A percentile compares a stretch with the other conserved stretches of the same genome.
These are phyloP conservation scores for Quercus tomentella DNA, from an alignment of 331 rosid species.

Conservation along the genomic window DNA sequence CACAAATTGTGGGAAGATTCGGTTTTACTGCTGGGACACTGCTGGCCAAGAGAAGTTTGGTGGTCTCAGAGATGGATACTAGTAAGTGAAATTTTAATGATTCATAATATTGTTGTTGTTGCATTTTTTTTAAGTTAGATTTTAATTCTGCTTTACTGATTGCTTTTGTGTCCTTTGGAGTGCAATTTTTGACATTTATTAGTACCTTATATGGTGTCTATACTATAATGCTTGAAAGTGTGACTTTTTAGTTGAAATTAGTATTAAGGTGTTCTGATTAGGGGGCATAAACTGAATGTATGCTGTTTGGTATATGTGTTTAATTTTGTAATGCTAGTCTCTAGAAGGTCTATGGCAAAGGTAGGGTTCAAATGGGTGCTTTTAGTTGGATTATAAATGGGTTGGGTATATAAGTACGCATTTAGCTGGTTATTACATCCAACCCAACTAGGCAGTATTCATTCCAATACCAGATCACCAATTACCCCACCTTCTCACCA, in stretches of 20 bases:
- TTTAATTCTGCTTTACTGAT: background rate
- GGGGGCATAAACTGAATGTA: too few species aligned
- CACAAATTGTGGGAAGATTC: slow-evolving; percentile 56
- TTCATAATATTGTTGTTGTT: background rate
- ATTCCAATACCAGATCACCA: too few species aligned
- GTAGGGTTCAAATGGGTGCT: too few species aligned
- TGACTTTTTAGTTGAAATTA: too few species aligned
- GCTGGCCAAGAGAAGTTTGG: slow-evolving; percentile 82
- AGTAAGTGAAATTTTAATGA: slow-evolving; percentile 33
- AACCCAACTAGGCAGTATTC: too few species aligned
- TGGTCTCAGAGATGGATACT: slow-evolving; percentile 70
- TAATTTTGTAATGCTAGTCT: too few species aligned
- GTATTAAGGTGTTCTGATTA: background rate
- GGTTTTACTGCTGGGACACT: slow-evolving; percentile 78
- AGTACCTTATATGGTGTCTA: background rate
- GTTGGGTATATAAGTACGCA: too few species aligned
- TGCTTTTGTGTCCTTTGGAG: background rate
- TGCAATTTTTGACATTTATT: background rate
- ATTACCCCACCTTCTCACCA: too few species aligned
- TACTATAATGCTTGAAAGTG: background rate
- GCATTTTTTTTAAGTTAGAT: background rate
- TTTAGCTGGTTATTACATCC: too few species aligned
- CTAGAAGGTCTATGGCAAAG: too few species aligned
- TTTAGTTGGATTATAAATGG: too few species aligned
- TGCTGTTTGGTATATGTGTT: too few species aligned